Conservation (phyloP, 1,284 basidiomycete genomes). For the Gomphus bonarii region DNA sequence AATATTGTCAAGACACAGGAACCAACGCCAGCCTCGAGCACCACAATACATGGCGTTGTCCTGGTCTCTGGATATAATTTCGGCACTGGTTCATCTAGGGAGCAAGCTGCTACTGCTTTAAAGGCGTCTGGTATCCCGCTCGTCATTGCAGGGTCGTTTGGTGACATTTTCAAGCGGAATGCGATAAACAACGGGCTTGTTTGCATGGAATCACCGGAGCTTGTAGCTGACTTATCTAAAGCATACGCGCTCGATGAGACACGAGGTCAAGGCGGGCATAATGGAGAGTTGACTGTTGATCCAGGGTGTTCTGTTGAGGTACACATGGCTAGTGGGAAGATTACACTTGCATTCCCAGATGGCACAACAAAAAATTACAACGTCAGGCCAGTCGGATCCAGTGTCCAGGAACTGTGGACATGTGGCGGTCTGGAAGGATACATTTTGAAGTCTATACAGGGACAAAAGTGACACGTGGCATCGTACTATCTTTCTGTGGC, state of each 20-base stretch:
- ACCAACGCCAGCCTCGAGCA: conserved; percentile 14
- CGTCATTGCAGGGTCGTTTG: conserved; percentile 94
- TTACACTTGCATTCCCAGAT: conserved; percentile 39
- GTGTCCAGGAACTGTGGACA: conserved; percentile 88
- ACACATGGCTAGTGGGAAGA: conserved; percentile 57
- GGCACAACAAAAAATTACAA: conserved; percentile 46
- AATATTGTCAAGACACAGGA: conserved; percentile 33
- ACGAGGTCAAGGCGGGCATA: conserved; percentile 65
- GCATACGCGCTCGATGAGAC: conserved; percentile 63
- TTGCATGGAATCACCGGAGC: conserved; percentile 85
- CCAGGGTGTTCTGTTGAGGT: conserved; percentile 59
- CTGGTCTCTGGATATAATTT: conserved; percentile 97
- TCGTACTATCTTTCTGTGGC: neutral
- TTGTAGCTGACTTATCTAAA: conserved; percentile 78
- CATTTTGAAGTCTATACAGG: conserved; percentile 60
- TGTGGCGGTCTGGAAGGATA: conserved; percentile 75
- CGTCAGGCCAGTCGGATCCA: conserved; percentile 72
- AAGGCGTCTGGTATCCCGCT: conserved; percentile 90
- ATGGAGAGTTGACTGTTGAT: conserved; percentile 76
- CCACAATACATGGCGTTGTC: conserved; percentile 49
- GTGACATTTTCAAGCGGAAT: conserved; percentile 99
- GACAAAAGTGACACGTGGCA: conserved; percentile 12
- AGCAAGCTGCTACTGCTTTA: conserved; percentile 96
- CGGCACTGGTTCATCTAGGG: conserved; percentile 96
- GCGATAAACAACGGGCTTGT: conserved; percentile 98